Base-by-base conservation (phyloP, 2,329 filamentous ascomycete species). In the Penicillium thymicola region DNA sequence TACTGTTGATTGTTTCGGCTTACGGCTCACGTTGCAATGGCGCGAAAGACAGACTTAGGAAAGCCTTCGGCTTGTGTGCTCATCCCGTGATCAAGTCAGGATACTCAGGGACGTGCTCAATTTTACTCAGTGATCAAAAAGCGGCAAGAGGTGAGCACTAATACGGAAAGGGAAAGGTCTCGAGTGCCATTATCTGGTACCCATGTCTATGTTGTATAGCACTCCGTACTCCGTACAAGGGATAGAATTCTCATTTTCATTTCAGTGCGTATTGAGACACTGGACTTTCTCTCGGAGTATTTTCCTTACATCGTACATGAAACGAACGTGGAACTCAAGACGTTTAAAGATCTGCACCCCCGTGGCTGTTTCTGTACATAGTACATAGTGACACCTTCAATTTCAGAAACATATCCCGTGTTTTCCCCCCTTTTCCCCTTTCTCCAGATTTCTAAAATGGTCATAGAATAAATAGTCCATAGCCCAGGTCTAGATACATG, bases 401-500 rank as follows among this genome's bases (percentile, higher is more conserved):
- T n/a, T 21, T 45, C 43, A 47, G 32, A 47, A 27, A 52, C 34
- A 46, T 27, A 27, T 51, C 40, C 32, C 30, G 54, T 41, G 34
- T 36, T 21, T 27, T 6, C 21, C 21, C 21, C 21, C 21, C 21
- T 27, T 27, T 2, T 25, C 38, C 43, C 34, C 27, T 45, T 40
- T 41, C 38, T 30, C 43, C 38, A 23, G 43, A 44, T 44, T 36
- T 18, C 37, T 27, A 18, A 32, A 16, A 45, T 32, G 34, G 21
- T 36, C 30, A 27, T 34, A 21, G 21, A 3, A 21, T 11, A 46
- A 16, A 28, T 23, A 45, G 25, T 21, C 14, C 4, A 14, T 37
- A 25, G 30, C 6, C 46, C 25, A 37, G 47, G 53, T 16, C 53
- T 52, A 55, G 54, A 27, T 46, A 46, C 34, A 38, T 51, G 34